Conservation (phyloP, 1,284 basidiomycete genomes). For the Pyrrhoderma lamaoense region DNA sequence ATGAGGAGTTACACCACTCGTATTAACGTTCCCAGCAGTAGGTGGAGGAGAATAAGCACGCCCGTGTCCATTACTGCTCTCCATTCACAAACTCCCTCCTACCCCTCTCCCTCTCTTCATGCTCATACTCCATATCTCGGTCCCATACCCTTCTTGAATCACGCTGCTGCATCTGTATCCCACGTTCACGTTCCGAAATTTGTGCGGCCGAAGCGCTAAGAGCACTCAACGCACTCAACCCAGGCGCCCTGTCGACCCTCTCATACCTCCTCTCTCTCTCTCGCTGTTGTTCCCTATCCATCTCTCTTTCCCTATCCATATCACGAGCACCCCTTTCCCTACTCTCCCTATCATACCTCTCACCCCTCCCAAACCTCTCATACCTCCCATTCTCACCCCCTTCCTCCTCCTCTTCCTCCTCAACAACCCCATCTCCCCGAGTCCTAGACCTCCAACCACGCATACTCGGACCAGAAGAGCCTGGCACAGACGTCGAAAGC, state of each 20-base stretch:
- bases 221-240: too few species aligned
- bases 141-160: neutral
- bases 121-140: neutral
- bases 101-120: neutral
- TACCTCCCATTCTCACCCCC: neutral
- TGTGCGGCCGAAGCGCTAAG: too few species aligned
- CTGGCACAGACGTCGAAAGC: neutral
- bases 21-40: too few species aligned
- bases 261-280: neutral
- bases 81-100: constrained; percentile 4
- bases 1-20: too few species aligned
- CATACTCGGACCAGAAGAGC: neutral
- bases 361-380: constrained; percentile 3
- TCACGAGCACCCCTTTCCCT: neutral
- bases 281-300: neutral
- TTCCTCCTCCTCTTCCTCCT: neutral
- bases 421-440: neutral
- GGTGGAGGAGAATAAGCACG: neutral
- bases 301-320: constrained; percentile 8
- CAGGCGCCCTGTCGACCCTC: neutral
- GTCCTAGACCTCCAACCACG: neutral
- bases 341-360: constrained; percentile 5
- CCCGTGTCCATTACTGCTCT: neutral
- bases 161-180: too few species aligned
- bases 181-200: too few species aligned